Evolutionary conservation across 768 basidiomycete species (phyloP).

Genomic region (Podaxis sp.): DNA sequence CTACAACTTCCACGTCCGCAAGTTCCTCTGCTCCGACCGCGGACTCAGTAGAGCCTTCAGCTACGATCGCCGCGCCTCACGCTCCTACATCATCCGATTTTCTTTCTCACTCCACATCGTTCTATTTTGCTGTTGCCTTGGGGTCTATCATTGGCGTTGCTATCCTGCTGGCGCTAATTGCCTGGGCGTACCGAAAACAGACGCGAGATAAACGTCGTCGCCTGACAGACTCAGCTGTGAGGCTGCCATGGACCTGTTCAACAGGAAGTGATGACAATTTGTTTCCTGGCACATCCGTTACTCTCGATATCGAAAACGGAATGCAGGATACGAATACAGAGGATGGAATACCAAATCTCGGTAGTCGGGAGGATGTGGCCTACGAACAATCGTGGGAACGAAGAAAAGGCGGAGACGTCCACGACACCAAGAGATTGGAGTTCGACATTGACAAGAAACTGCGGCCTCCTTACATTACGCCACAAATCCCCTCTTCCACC

Average conservation of each 20-base stretch:
- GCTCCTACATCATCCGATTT: slow-evolving; percentile 10
- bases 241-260: slow-evolving; percentile 31
- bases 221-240: slow-evolving; percentile 27
- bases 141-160: slow-evolving; percentile 45
- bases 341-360: slow-evolving; percentile 20
- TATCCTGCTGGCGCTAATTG: slow-evolving; percentile 43
- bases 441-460: slow-evolving; percentile 22
- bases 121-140: slow-evolving; percentile 51
- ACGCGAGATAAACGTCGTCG: slow-evolving; percentile 32
- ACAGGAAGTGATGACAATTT: slow-evolving; percentile 20
- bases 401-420: slow-evolving; percentile 40
- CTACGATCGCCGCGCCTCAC: slow-evolving; percentile 1
- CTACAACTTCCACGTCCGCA: not conserved
- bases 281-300: slow-evolving; percentile 21
- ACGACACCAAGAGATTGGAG: slow-evolving; percentile 35
- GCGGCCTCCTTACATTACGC: slow-evolving; percentile 19
- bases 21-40: slow-evolving; percentile 12
- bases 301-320: slow-evolving; percentile 20
- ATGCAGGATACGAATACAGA: slow-evolving; percentile 14
- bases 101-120: slow-evolving; percentile 34
- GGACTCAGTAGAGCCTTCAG: slow-evolving; percentile 11
- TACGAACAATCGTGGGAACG: slow-evolving; percentile 33
- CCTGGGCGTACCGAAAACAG: slow-evolving; percentile 43
- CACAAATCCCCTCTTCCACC: slow-evolving; percentile 20
- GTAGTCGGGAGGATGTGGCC: slow-evolving; percentile 25